phyloP scores from a whole-genome alignment of 768 basidiomycete genomes.

The Phaffia tasmanica region DNA sequence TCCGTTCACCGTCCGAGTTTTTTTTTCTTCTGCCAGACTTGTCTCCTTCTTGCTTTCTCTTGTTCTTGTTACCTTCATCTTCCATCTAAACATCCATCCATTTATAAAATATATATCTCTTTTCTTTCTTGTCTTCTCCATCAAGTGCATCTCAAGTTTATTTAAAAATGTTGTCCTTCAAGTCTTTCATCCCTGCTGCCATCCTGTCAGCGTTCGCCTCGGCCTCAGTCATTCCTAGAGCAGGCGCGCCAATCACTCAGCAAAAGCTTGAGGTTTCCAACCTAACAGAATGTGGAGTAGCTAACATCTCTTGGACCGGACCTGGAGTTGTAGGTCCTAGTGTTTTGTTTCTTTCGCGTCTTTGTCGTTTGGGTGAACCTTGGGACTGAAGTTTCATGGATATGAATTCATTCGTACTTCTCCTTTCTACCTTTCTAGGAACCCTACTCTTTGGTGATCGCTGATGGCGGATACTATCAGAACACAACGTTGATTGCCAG shows the following conservation, averaged over 20 bases:
- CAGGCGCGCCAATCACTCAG: slow-evolving; percentile 17
- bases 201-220: slow-evolving; percentile 8
- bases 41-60: no score
- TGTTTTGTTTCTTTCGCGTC: background rate
- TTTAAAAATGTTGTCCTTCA: no score
- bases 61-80: background rate
- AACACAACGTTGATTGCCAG: background rate
- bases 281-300: slow-evolving; percentile 23
- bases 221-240: slow-evolving; percentile 1
- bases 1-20: no score
- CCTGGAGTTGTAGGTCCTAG: slow-evolving; percentile 7
- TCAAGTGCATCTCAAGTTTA: background rate
- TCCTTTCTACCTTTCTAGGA: background rate
- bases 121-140: background rate
- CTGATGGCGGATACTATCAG: slow-evolving; percentile 20
- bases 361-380: no score
- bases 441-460: slow-evolving; percentile 17
- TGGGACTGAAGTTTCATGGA: background rate
- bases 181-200: background rate
- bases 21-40: no score
- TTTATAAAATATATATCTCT: slow-evolving; percentile 1
- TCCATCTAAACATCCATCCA: background rate
- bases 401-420: background rate
- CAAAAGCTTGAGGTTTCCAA: slow-evolving; percentile 12
- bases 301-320: slow-evolving; percentile 22